Evolutionary conservation across 2,329 filamentous ascomycete genomes (phyloP), one percentile per base, ranked within the genome.

Genomic region (Venturia asperata): DNA sequence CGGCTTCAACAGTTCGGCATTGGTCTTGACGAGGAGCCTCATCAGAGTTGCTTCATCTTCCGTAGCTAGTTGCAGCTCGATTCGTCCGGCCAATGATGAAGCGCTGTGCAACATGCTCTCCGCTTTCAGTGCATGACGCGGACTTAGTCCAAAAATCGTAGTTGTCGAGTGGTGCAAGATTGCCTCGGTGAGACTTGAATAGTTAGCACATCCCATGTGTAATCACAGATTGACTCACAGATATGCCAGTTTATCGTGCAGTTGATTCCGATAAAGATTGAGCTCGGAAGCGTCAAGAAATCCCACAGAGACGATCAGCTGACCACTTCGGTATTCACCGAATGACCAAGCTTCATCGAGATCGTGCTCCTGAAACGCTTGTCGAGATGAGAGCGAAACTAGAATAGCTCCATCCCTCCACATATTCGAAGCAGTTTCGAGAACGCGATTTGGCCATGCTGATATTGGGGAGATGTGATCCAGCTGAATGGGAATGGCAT

Each of bases 351-450:
- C 13, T 1, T 61, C 60, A 43, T 42, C 21, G 13, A 61, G n/a
- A 17, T 61, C 39, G 21, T 42, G 42, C 17, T 61, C 24, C n/a
- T 42, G 13, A 43, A 61, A 61, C 5, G 24, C 39, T 39, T 61
- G 60, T 27, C 37, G 37, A 42, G 21, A 43, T 17, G 39, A 61
- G 7, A 61, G 60, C n/a, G 11, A 13, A 39, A 61, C n/a, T 3
- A 39, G 11, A 42, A 45, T 43, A 42, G 39, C 37, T 45, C 60
- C 60, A 21, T 61, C 60, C 21, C n/a, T 27, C 60, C 60, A 61
- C 60, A 61, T 61, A 21, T n/a, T 39, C 52, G 52, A 58, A n/a
- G 27, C 27, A n/a, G 19, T 58, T 58, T 58, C 52, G 17, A 58
- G 27, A 13, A 58, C 52, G 15, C 52, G 27, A 37, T 58, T 37